Conservation (phyloP, 108 stramenopile genomes). For the Cyclotella sp. region DNA sequence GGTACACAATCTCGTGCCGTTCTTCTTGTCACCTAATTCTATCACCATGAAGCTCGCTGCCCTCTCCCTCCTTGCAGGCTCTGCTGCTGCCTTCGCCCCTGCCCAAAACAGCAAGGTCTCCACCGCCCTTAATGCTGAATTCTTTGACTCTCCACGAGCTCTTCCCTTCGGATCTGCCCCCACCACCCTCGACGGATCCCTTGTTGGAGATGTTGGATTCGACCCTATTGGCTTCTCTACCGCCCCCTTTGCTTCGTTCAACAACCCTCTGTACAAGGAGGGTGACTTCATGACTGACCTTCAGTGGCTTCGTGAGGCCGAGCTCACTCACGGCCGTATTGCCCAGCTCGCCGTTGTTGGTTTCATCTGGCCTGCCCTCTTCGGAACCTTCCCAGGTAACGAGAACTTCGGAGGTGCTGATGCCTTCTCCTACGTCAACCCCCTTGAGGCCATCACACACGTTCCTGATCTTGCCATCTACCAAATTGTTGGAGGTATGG, state of each 20-base stretch:
- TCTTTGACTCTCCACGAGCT: conserved; percentile 66
- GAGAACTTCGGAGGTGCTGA: conserved; percentile 88
- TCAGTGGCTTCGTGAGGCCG: conserved; percentile 96
- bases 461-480: conserved; percentile 85
- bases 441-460: conserved; percentile 81
- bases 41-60: conserved; percentile 63
- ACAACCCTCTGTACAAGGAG: conserved; percentile 49
- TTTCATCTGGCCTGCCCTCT: conserved; percentile 92
- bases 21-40: neutral
- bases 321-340: conserved; percentile 97
- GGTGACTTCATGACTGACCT: conserved; percentile 71
- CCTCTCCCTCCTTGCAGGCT: conserved; percentile 54
- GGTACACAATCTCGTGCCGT: conserved; percentile 1
- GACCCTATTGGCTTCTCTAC: conserved; percentile 96
- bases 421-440: conserved; percentile 93
- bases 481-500: conserved; percentile 90
- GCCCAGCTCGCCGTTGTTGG: conserved; percentile 96
- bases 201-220: conserved; percentile 95
- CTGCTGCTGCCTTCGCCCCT: conserved; percentile 67
- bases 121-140: conserved; percentile 51
- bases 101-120: conserved; percentile 41
- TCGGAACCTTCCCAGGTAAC: conserved; percentile 96
- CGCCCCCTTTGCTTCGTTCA: conserved; percentile 76
- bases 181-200: conserved; percentile 89
- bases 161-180: conserved; percentile 85